Conservation (phyloP, 208 protist genomes). For the Strigomonas culicis region DNA sequence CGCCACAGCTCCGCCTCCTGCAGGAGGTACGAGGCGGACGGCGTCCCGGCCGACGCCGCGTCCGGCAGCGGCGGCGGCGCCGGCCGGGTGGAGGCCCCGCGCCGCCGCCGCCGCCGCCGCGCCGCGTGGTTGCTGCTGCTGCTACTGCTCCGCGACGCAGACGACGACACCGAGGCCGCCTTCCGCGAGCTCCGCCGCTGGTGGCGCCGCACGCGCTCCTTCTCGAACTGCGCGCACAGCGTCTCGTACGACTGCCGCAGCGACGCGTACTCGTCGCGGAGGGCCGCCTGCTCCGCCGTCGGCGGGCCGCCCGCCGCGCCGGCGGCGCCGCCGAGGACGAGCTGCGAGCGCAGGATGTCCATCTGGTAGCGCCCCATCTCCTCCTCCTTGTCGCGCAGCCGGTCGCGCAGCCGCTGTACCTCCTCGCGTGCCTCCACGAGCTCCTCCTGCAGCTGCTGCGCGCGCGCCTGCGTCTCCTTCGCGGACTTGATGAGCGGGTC, state of each 20-base stretch:
- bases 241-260: conserved; percentile 48
- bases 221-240: conserved; percentile 38
- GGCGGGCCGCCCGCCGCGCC: conserved; percentile 7
- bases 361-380: conserved; percentile 62
- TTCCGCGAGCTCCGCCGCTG: conserved; percentile 1
- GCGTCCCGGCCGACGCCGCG: background rate
- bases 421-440: conserved; percentile 38
- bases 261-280: conserved; percentile 36
- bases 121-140: background rate
- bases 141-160: conserved; percentile 8
- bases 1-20: conserved; percentile 79
- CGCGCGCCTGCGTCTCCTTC: conserved; percentile 63
- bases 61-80: background rate
- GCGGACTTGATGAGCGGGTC: conserved; percentile 72
- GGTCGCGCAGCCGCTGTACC: conserved; percentile 37
- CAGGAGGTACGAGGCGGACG: conserved; percentile 18
- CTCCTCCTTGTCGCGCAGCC: conserved; percentile 61
- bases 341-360: conserved; percentile 60
- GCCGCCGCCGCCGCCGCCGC: no score
- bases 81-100: background rate
- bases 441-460: conserved; percentile 64
- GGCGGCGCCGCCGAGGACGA: conserved; percentile 16
- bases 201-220: conserved; percentile 18
- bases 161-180: conserved; percentile 10
- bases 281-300: conserved; percentile 13